Conservation (phyloP, 2,329 filamentous ascomycete genomes). For the Zymoseptoria tritici region DNA sequence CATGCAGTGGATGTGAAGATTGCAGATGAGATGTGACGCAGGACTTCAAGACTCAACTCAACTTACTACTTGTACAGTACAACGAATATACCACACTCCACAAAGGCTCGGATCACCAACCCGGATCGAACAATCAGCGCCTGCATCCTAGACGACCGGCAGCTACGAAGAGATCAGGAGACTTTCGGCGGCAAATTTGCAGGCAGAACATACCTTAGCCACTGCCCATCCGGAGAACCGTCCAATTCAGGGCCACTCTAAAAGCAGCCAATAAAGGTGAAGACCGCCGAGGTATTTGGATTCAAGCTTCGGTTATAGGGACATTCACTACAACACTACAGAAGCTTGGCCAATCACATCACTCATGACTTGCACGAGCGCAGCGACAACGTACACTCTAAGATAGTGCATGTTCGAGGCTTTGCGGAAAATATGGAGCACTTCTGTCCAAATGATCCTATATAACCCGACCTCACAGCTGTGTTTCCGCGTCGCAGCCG, state of each 20-base stretch:
- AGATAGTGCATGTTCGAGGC: neutral
- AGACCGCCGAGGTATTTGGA: neutral
- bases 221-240: neutral
- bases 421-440: neutral
- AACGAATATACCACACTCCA: neutral
- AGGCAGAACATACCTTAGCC: neutral
- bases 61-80: neutral
- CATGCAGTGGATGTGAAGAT: conserved; percentile 45
- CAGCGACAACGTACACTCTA: neutral
- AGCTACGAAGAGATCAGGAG: neutral
- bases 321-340: neutral
- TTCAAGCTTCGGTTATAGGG: neutral
- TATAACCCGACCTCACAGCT: neutral
- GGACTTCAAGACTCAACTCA: neutral
- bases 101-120: neutral
- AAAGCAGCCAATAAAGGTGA: neutral
- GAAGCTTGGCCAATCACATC: neutral
- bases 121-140: neutral
- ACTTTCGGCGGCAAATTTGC: neutral
- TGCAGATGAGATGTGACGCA: neutral
- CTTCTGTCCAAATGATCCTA: neutral
- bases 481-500: neutral
- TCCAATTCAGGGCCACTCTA: neutral
- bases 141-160: neutral
- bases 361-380: neutral